phyloP scores from a whole-genome alignment of 2,329 filamentous ascomycete genomes.

The Erysiphe pulchra region DNA sequence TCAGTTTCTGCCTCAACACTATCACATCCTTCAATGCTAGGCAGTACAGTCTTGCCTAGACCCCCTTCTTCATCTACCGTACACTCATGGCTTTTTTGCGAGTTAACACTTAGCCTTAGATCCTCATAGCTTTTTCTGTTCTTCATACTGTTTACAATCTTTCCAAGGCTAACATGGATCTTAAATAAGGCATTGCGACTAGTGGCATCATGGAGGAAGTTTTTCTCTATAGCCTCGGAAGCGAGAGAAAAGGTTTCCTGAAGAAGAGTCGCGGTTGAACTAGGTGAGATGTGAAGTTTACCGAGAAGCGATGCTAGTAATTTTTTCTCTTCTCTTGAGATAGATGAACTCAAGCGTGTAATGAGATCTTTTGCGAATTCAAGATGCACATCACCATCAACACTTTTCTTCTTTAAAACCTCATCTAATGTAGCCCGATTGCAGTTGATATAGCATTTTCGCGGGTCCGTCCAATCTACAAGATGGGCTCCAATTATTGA shows the following conservation, averaged over 20 bases:
- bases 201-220: conserved; percentile 30
- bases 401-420: conserved; percentile 31
- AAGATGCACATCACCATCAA: conserved; percentile 58
- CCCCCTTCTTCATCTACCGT: too few relatives aligned
- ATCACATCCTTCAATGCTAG: too few relatives aligned
- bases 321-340: conserved; percentile 56
- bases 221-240: conserved; percentile 34
- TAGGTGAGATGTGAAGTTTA: conserved; percentile 56
- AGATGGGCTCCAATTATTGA: conserved; percentile 57
- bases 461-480: conserved; percentile 84
- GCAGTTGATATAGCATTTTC: conserved; percentile 38
- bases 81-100: too few relatives aligned
- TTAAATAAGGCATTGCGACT: conserved; percentile 41
- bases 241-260: conserved; percentile 31
- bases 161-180: conserved; percentile 38
- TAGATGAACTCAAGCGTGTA: conserved; percentile 40
- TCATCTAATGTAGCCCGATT: conserved; percentile 18
- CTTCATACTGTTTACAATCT: conserved; percentile 36
- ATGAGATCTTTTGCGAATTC: conserved; percentile 54
- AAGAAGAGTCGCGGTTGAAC: conserved; percentile 32
- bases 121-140: conserved; percentile 12
- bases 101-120: neutral
- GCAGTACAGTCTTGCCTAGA: too few relatives aligned
- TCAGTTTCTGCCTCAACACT: too few relatives aligned
- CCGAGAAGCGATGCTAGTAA: conserved; percentile 49